Base-by-base conservation (phyloP, 148 eudicot species). In the Beta vulgaris region DNA sequence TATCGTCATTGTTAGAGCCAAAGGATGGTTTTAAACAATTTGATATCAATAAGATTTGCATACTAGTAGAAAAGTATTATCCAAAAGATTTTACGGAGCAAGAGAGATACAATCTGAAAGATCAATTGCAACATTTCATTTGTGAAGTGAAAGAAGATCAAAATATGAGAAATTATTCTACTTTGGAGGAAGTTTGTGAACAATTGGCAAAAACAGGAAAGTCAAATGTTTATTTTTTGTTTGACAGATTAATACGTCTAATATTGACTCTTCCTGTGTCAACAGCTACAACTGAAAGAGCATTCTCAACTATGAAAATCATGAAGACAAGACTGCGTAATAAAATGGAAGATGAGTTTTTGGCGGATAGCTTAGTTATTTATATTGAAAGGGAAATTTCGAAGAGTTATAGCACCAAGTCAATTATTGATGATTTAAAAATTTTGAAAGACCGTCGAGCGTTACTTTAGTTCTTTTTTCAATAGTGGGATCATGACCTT, bases 271-370 rank as follows among this genome's bases (percentile, higher is more conserved):
- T n/a, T n/a, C n/a, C n/a, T n/a, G n/a, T n/a, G n/a, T n/a, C n/a
- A n/a, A n/a, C n/a, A n/a, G n/a, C n/a, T n/a, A n/a, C n/a, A 6
- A 31, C 21, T 32, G 46, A 46, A 23, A 62, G 60, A 74, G 69
- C 69, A 46, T 62, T 66, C 25, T 62, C 59, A 59, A 40, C 69
- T 5, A 62, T 46, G 59, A 74, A 73, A 2, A 61, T 74, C 32
- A 74, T 62, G 68, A 43, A 74, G 46, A 66, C 32, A 23, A 39
- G 70, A 40, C 2, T 39, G 8, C 15, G 35, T 2, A 68, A 42
- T 46, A 68, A 55, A n/a, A 55, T 53, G 60, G 31, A 60, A 11
- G 65, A 60, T 60, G 65, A 32, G 11, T 60, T 25, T 31, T 37
- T 60, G 29, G 37, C 68, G 19, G 26, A 64, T 21, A 35, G 44